Evolutionary conservation across 2,329 filamentous ascomycete species (phyloP), one percentile per base, ranked within the genome.

Genomic region (Fusarium sp.): DNA sequence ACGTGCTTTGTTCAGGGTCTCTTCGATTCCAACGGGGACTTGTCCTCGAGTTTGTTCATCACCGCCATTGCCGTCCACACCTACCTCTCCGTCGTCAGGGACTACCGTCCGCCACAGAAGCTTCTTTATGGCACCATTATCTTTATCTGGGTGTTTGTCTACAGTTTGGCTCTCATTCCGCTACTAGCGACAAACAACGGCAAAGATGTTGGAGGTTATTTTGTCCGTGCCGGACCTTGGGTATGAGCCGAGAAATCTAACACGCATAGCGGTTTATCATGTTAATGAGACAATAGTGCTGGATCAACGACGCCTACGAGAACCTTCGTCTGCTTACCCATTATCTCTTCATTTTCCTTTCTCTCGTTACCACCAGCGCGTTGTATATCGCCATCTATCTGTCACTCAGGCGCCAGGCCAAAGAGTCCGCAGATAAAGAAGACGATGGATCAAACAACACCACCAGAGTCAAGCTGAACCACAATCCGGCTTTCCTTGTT

Each of bases 1-100:
- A 82, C 86, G 8, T 92, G 91, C 79, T 86, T 82, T 75, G 85
- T 85, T 0, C 91, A 93, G 78, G 91, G 90, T 31, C 91, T 90
- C 81, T 88, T 92, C 51, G 82, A 92, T 5, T 90, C 89, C 7
- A 88, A 86, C 0, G 91, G 91, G 48, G 90, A 92, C 74, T 74
- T 93, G 55, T 84, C 89, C 0, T 90, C 88, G 30, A 91, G 89
- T 64, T 84, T 90, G 34, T 93, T 91, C 78, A 90, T 92, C 71
- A 86, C 88, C 12, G 82, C 83, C 3, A 91, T 93, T 71, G 90
- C 89, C 18, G 69, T 90, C 0, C 90, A 92, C 75, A 92, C 90
- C 0, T 92, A 91, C 73, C 82, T 89, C 27, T 87, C 86, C 0
- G 86, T 92, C 6, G 86, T 92, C 3, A 83, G 83, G 36, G 82